Percentiles rank a stretch among this genome's conserved stretches.
Evolutionary conservation across 1,139 yeast genomes (phyloP).

Genomic region (Protomyces inundatus): DNA sequence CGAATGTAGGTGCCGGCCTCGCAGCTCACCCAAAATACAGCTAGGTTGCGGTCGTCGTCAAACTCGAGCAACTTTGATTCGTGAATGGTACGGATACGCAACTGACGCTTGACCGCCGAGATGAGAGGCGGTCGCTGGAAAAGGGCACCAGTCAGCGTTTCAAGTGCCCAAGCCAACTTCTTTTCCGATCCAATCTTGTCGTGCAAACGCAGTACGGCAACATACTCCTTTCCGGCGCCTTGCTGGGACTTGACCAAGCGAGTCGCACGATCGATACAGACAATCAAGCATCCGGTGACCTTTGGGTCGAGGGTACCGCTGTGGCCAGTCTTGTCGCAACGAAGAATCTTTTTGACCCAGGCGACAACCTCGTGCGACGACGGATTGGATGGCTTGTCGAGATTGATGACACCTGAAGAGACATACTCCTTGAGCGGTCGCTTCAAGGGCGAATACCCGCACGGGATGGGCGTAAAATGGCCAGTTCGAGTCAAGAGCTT

Average conservation of each 20-base stretch:
- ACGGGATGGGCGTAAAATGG: constrained; percentile 35
- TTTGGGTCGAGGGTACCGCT: constrained; percentile 98
- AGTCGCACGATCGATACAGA: constrained; percentile 96
- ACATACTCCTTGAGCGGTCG: constrained; percentile 87
- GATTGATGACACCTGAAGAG: constrained; percentile 91
- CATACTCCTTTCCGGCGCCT: constrained; percentile 99
- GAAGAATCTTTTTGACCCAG: constrained; percentile 92
- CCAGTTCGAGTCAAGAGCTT: constrained; percentile 80
- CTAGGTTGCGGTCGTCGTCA: constrained; percentile 92
- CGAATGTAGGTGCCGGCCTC: constrained; percentile 99
- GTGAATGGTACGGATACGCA: constrained; percentile 95
- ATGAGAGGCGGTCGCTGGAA: constrained; percentile 99
- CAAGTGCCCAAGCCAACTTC: constrained; percentile 81
- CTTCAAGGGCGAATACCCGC: constrained; percentile 90
- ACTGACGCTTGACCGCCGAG: constrained; percentile 97
- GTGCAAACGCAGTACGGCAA: constrained; percentile 92
- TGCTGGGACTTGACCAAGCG: constrained; percentile 97
- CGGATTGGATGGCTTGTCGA: constrained; percentile 97
- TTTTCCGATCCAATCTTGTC: constrained; percentile 87
- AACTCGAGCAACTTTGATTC: constrained; percentile 93
- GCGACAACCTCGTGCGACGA: constrained; percentile 82
- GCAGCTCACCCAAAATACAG: constrained; percentile 99
- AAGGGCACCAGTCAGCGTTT: constrained; percentile 94
- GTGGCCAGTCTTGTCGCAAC: constrained; percentile 93
- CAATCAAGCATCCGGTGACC: constrained; percentile 96